Percentiles rank a stretch among this genome's conserved stretches.
Evolutionary conservation across 345 rosid species (phyloP).

Genomic region (Atalantia buxifolia): DNA sequence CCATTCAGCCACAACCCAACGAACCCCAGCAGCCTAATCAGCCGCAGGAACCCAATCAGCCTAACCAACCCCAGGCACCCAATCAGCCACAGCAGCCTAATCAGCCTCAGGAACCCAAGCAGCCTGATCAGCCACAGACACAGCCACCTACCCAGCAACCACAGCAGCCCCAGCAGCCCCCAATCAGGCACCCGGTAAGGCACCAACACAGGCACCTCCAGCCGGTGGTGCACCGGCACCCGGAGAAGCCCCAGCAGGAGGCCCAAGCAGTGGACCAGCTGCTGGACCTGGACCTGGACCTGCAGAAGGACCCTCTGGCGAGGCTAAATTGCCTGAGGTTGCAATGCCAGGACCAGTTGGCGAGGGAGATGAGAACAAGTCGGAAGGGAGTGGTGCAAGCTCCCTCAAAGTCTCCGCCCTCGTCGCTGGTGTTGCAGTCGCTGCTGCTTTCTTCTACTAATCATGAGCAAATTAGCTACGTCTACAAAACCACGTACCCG

Average conservation of each 20-base stretch:
- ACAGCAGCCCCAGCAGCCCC: constrained; percentile 10
- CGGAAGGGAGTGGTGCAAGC: constrained; percentile 8
- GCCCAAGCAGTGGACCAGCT: not conserved
- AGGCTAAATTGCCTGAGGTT: constrained; percentile 6
- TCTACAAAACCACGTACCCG: not conserved
- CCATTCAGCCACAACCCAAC: not conserved
- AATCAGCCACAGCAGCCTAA: not conserved
- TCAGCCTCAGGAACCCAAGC: not conserved
- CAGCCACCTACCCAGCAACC: not conserved
- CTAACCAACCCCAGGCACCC: too few relatives aligned
- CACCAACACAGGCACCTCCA: constrained; percentile 9
- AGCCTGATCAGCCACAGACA: not conserved
- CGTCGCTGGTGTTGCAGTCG: constrained; percentile 25
- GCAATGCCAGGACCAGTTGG: constrained; percentile 41
- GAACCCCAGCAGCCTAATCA: not conserved
- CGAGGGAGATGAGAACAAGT: constrained; percentile 8
- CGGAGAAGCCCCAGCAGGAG: not conserved
- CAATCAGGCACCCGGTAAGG: not conserved
- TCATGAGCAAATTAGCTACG: not conserved
- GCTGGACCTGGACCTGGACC: not conserved
- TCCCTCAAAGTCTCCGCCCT: constrained; percentile 12
- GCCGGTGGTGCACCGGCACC: not conserved
- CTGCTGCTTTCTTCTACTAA: constrained; percentile 38
- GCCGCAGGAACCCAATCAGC: too few relatives aligned
- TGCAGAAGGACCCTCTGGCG: not conserved